Base-by-base conservation (phyloP, 768 basidiomycete species). In the Mycena sanguinolenta region DNA sequence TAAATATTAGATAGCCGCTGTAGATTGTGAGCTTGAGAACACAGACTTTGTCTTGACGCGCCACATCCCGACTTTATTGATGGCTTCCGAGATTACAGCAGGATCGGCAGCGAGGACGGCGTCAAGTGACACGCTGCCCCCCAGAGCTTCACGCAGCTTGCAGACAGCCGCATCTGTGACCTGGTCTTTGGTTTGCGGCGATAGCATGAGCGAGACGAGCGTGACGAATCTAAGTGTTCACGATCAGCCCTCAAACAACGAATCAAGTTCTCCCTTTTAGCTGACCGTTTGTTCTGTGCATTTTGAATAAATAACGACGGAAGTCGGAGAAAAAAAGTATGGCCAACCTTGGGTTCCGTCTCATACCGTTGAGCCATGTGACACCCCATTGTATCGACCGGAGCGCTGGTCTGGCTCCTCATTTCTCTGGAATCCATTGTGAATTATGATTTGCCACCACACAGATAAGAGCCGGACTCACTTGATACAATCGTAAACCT, bases 371-470 rank as follows among this genome's bases (percentile, higher is more conserved):
- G 91, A 0, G 92, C 92, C 65, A 86, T 86, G 58, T 93, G 90
- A 74, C 95, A 95, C 1, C 95, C 95, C 94, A 96, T 95, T 0
- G 92, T 94, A 76, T 99, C 97, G 1, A 98, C 97, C 0, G 97
- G 96, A 0, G 97, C 96, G 0, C 88, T 82, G 27, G 91, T 87
- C 14, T 83, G 83, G 23, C 89, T 82, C 23, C 95, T 87, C 95
- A 96, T 96, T 59, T 85, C 84, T 17, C 39, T 39, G 39, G 39
- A 39, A 14, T 14, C 39, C 39, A 12, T 12, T 39, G 9, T 39
- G 39, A 39, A 17, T 39, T 3, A 39, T 14, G 39, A 39, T 39
- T 39, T 39, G 39, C 13, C 39, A 17, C 16, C 3, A 17, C 39
- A 39, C 39, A 39, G 4, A 39, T 7, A 39, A 14, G 9, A 34